These are phyloP conservation scores for Colletotrichum nymphaeae DNA, from an alignment of 2,329 filamentous ascomycete genomes.

Conservation along the genomic window DNA sequence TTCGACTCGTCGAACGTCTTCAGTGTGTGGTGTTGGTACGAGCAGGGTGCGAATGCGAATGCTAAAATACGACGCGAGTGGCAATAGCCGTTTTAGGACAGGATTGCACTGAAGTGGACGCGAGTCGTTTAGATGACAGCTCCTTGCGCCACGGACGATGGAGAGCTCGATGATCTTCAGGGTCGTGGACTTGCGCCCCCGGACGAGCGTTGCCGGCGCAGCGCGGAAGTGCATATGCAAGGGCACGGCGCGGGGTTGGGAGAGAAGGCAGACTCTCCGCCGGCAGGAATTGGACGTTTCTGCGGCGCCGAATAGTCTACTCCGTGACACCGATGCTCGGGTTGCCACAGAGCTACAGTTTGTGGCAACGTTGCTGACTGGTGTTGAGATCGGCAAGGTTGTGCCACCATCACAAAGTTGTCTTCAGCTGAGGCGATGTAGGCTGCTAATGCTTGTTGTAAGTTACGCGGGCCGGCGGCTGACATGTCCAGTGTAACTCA, in stretches of 20 bases:
- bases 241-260: slow-evolving; percentile 6
- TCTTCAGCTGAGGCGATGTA: neutral
- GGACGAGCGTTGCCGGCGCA: neutral
- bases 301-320: neutral
- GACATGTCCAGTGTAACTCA: neutral
- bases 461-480: neutral
- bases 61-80: neutral
- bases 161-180: neutral
- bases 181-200: too few relatives aligned
- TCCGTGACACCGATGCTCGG: neutral
- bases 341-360: neutral
- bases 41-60: neutral
- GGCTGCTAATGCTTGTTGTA: neutral
- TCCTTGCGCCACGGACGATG: neutral
- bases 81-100: neutral
- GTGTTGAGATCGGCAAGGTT: neutral
- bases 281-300: neutral
- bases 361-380: neutral
- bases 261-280: neutral
- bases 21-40: neutral
- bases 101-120: neutral
- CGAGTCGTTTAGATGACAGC: slow-evolving; percentile 14
- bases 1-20: neutral
- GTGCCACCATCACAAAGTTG: neutral
- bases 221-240: neutral